Percentiles rank a stretch among this genome's conserved stretches.
Conservation (phyloP, 306 rosid species). For the Acmispon strigosus region DNA sequence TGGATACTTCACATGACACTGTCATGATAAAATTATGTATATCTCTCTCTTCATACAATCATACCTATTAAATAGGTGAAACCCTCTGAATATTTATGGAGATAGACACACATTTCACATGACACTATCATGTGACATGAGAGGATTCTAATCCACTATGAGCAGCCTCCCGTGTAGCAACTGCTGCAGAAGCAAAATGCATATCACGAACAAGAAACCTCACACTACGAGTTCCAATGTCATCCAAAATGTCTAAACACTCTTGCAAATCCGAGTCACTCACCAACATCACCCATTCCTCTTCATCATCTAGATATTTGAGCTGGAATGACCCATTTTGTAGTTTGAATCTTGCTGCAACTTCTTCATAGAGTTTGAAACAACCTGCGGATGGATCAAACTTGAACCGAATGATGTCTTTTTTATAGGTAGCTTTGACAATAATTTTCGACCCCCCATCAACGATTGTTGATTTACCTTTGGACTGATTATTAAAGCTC, state of each 20-base stretch:
- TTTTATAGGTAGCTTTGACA: slow-evolving; percentile 70
- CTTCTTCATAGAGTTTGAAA: slow-evolving; percentile 62
- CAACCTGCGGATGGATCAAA: slow-evolving; percentile 53
- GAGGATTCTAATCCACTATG: background rate
- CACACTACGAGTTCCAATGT: slow-evolving; percentile 39
- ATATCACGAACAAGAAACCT: slow-evolving; percentile 70
- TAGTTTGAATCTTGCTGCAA: slow-evolving; percentile 61
- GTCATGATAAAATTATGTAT: no score
- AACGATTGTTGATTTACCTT: slow-evolving; percentile 26
- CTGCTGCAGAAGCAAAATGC: slow-evolving; percentile 32
- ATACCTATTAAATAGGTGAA: no score
- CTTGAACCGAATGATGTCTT: slow-evolving; percentile 72
- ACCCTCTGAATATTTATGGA: no score
- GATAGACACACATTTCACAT: no score
- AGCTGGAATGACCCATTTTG: slow-evolving; percentile 65
- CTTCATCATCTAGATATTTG: slow-evolving; percentile 76
- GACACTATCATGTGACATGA: no score
- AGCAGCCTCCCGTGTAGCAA: slow-evolving; percentile 42
- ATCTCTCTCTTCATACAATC: no score
- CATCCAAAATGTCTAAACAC: slow-evolving; percentile 67
- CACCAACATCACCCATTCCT: slow-evolving; percentile 85
- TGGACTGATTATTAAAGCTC: slow-evolving; percentile 46
- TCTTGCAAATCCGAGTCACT: slow-evolving; percentile 64
- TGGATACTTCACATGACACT: no score
- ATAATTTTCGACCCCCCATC: slow-evolving; percentile 42